Evolutionary conservation across 192 early-diverging fungal genomes (phyloP).

Genomic region (Dissophora globulifera): DNA sequence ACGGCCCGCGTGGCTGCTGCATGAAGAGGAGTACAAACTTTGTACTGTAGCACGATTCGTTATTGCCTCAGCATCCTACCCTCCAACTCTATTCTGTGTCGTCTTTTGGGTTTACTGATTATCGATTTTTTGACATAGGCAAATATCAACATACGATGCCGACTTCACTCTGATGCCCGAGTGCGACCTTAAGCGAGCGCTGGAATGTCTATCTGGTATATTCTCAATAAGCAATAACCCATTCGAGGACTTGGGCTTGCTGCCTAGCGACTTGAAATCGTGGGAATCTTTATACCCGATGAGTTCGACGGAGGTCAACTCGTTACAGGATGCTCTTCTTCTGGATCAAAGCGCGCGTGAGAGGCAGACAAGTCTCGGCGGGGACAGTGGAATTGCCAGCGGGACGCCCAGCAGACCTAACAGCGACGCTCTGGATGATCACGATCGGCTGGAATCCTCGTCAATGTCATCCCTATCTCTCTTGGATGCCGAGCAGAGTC

Average conservation of each 20-base stretch:
- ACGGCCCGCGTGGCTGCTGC: too few relatives aligned
- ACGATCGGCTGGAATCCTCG: neutral
- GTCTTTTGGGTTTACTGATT: neutral
- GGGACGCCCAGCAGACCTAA: neutral
- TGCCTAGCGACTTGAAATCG: conserved; percentile 22
- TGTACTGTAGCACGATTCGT: too few relatives aligned
- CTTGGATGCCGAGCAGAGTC: neutral
- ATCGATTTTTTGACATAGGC: conserved; percentile 8
- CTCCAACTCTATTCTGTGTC: too few relatives aligned
- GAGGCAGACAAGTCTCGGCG: conserved; percentile 12
- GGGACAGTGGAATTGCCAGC: neutral
- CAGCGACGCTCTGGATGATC: neutral
- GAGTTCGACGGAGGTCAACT: conserved; percentile 25
- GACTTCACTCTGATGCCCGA: conserved; percentile 50
- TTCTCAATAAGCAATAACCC: conserved; percentile 47
- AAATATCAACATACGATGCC: conserved; percentile 52
- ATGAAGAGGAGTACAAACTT: too few relatives aligned
- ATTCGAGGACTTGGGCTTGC: conserved; percentile 31
- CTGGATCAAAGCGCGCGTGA: conserved; percentile 13
- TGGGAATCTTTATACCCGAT: conserved; percentile 36
- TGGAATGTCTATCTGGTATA: conserved; percentile 25
- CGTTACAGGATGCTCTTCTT: conserved; percentile 32
- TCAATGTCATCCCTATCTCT: conserved; percentile 13
- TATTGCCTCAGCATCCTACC: too few relatives aligned
- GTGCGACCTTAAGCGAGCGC: conserved; percentile 35